Conservation (phyloP, 495 filamentous ascomycete genomes). For the Usnea hakonensis region DNA sequence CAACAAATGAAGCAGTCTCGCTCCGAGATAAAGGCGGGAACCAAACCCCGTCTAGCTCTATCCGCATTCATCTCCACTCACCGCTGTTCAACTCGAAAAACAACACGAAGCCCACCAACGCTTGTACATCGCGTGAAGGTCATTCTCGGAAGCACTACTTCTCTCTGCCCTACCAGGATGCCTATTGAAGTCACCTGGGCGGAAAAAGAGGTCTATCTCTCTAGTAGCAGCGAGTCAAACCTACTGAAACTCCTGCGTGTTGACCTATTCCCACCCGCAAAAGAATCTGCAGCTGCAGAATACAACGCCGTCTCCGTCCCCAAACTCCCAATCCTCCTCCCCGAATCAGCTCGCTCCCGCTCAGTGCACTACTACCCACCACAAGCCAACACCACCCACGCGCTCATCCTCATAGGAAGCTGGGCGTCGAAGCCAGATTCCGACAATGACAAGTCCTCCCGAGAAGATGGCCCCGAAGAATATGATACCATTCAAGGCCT, state of each 20-base stretch:
- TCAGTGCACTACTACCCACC: conserved; percentile 4
- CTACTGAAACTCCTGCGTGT: background rate
- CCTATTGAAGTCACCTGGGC: conserved; percentile 15
- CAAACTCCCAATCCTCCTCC: background rate
- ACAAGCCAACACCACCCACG: background rate
- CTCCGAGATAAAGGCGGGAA: background rate
- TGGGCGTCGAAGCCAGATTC: background rate
- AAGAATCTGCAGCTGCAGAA: background rate
- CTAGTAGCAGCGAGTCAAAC: conserved; percentile 12
- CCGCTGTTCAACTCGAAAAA: conserved; percentile 13
- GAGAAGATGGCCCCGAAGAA: background rate
- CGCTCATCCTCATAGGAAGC: background rate
- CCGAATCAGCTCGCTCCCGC: conserved; percentile 1
- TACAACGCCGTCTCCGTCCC: conserved; percentile 1
- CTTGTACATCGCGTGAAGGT: conserved; percentile 17
- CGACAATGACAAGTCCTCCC: background rate
- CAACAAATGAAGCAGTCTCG: background rate
- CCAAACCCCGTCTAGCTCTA: background rate
- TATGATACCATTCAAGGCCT: background rate
- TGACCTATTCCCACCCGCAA: conserved; percentile 1
- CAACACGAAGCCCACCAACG: conserved; percentile 9
- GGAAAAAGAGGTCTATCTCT: conserved; percentile 10
- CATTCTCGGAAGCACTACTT: background rate
- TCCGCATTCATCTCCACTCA: conserved; percentile 14
- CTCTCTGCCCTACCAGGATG: background rate